Percentiles rank a stretch among this genome's conserved stretches.
These are phyloP conservation scores for Theobroma cacao DNA, from an alignment of 345 rosid species.

Conservation along the genomic window DNA sequence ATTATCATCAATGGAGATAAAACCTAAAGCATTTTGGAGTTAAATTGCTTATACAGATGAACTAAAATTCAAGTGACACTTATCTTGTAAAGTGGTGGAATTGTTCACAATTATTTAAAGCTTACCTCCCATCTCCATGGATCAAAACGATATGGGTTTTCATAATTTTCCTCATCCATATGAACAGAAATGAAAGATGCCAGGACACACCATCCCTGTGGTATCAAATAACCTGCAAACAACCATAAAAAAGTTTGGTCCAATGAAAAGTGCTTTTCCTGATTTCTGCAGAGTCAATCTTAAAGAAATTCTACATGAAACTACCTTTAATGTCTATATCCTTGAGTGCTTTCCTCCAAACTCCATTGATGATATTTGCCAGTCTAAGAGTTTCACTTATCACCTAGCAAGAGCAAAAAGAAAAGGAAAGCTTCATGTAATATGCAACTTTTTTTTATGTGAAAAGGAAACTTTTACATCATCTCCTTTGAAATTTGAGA, in stretches of 20 bases:
- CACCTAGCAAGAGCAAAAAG: conserved; percentile 38
- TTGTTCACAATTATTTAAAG: neutral
- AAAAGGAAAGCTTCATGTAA: neutral
- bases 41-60: no score
- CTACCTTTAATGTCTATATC: conserved; percentile 87
- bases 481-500: neutral
- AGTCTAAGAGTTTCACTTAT: conserved; percentile 87
- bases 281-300: neutral
- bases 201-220: conserved; percentile 92
- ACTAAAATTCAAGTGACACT: neutral
- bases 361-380: conserved; percentile 87
- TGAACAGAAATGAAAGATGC: conserved; percentile 86
- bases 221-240: conserved; percentile 73
- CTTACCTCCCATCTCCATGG: conserved; percentile 99
- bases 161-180: conserved; percentile 79
- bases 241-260: neutral
- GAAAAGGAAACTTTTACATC: neutral
- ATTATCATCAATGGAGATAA: no score
- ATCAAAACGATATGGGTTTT: conserved; percentile 72
- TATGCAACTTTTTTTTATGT: neutral
- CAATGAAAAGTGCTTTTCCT: neutral
- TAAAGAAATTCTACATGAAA: neutral
- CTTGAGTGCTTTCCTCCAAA: conserved; percentile 89
- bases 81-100: neutral
- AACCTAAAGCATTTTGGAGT: no score